Percentiles rank a stretch among this genome's conserved stretches.
Evolutionary conservation across 2,329 filamentous ascomycete genomes (phyloP).

Genomic region (Calonectria pseudoreteaudii): DNA sequence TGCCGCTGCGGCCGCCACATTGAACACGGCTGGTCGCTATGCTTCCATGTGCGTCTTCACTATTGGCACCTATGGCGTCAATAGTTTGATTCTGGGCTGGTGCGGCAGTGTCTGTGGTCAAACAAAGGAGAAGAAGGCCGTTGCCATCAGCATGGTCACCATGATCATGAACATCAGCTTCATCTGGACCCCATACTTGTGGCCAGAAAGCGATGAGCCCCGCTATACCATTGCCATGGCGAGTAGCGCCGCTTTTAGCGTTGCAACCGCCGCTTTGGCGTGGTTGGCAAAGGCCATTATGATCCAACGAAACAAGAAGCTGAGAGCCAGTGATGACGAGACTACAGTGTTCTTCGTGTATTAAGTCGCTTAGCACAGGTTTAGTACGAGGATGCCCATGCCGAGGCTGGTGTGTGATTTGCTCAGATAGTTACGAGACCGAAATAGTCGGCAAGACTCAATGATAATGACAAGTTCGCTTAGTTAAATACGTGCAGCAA

Average conservation of each 20-base stretch:
- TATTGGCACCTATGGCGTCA: constrained; percentile 53
- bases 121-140: constrained; percentile 60
- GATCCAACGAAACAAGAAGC: constrained; percentile 50
- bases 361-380: constrained; percentile 6
- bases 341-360: constrained; percentile 45
- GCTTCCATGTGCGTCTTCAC: constrained; percentile 52
- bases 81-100: constrained; percentile 59
- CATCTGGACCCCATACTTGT: constrained; percentile 32
- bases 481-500: background rate
- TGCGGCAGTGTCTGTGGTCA: constrained; percentile 53
- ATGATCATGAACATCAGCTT: constrained; percentile 28
- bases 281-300: constrained; percentile 52
- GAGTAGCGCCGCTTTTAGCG: constrained; percentile 37
- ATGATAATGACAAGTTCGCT: background rate
- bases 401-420: too few species aligned
- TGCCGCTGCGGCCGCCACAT: constrained; percentile 40
- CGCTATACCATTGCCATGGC: constrained; percentile 33
- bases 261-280: constrained; percentile 50
- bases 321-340: constrained; percentile 37
- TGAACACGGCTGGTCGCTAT: constrained; percentile 32
- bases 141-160: constrained; percentile 48
- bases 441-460: background rate
- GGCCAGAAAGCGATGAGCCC: constrained; percentile 25
- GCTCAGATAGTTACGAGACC: background rate
- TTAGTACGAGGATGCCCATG: background rate